phyloP scores from a whole-genome alignment of 768 basidiomycete genomes.

The Auriscalpium vulgare region DNA sequence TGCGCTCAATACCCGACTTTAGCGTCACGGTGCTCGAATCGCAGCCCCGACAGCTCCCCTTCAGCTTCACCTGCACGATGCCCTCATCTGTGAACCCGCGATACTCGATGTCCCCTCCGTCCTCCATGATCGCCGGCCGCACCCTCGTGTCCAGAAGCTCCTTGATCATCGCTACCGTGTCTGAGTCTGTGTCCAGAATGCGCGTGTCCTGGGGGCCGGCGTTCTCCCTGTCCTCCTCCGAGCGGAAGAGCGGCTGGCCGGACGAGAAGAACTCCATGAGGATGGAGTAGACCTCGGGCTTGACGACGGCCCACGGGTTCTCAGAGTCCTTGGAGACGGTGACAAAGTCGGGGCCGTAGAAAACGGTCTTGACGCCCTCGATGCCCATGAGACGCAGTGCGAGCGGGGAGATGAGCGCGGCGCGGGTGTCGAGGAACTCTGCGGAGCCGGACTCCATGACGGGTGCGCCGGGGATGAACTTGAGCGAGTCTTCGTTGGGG shows the following conservation, averaged over 20 bases:
- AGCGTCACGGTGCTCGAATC: slow-evolving; percentile 90
- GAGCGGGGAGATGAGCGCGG: slow-evolving; percentile 87
- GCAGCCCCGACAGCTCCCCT: slow-evolving; percentile 96
- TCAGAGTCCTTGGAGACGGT: slow-evolving; percentile 89
- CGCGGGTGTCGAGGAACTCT: slow-evolving; percentile 87
- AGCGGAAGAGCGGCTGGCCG: slow-evolving; percentile 79
- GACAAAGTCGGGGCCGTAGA: slow-evolving; percentile 98
- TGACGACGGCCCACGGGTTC: slow-evolving; percentile 80
- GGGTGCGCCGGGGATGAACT: slow-evolving; percentile 89
- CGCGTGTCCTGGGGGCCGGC: slow-evolving; percentile 90
- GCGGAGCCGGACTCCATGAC: slow-evolving; percentile 88
- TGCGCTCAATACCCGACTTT: slow-evolving; percentile 94
- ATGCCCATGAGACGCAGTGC: slow-evolving; percentile 92
- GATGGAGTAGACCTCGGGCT: slow-evolving; percentile 93
- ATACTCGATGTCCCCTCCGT: slow-evolving; percentile 97
- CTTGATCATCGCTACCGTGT: slow-evolving; percentile 98
- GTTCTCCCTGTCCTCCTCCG: slow-evolving; percentile 67
- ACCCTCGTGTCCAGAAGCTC: slow-evolving; percentile 93
- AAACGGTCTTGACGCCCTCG: slow-evolving; percentile 81
- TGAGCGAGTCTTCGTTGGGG: slow-evolving; percentile 94
- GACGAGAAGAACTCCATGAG: slow-evolving; percentile 98
- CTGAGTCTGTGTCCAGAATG: slow-evolving; percentile 90
- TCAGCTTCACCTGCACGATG: slow-evolving; percentile 81
- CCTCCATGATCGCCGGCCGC: slow-evolving; percentile 96
- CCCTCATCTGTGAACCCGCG: slow-evolving; percentile 83